phyloP scores from a whole-genome alignment of 2,329 filamentous ascomycete genomes.

The Diaporthe batatas region DNA sequence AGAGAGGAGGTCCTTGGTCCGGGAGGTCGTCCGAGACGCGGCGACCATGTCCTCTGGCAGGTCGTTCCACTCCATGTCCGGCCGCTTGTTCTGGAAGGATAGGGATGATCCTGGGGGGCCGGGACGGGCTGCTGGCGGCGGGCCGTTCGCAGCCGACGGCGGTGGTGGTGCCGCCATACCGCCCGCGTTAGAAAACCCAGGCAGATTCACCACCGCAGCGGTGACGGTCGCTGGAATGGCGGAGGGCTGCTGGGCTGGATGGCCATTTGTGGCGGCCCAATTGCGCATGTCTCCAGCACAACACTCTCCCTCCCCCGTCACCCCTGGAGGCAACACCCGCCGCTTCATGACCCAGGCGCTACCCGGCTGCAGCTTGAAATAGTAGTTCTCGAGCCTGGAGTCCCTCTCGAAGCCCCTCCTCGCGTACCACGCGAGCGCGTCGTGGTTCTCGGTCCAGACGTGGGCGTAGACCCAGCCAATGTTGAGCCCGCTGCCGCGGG shows the following conservation, averaged over 20 bases:
- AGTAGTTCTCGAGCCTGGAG: constrained; percentile 69
- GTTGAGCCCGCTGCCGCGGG: constrained; percentile 11
- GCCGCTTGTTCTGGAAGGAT: constrained; percentile 71
- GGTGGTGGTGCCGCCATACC: constrained; percentile 37
- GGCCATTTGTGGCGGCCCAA: constrained; percentile 36
- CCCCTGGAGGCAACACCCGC: constrained; percentile 51
- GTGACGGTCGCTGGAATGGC: constrained; percentile 46
- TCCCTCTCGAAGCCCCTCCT: constrained; percentile 67
- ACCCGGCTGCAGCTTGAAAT: constrained; percentile 71
- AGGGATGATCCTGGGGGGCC: constrained; percentile 49
- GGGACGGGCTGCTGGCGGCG: constrained; percentile 41
- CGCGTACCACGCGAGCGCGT: constrained; percentile 73
- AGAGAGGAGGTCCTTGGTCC: constrained; percentile 43
- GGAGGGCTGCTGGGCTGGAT: not conserved
- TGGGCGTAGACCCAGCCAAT: constrained; percentile 64
- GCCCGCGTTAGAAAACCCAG: constrained; percentile 35
- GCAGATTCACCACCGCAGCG: constrained; percentile 48
- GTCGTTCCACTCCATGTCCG: constrained; percentile 76
- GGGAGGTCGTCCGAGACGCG: constrained; percentile 41
- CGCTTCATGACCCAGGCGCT: constrained; percentile 72
- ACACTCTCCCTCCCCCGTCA: not conserved
- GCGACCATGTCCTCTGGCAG: constrained; percentile 71
- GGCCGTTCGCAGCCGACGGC: constrained; percentile 19
- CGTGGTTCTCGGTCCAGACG: constrained; percentile 76
- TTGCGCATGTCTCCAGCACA: constrained; percentile 30